Base-by-base conservation (phyloP, 2,329 filamentous ascomycete genomes). In the Colletotrichum australisinense region DNA sequence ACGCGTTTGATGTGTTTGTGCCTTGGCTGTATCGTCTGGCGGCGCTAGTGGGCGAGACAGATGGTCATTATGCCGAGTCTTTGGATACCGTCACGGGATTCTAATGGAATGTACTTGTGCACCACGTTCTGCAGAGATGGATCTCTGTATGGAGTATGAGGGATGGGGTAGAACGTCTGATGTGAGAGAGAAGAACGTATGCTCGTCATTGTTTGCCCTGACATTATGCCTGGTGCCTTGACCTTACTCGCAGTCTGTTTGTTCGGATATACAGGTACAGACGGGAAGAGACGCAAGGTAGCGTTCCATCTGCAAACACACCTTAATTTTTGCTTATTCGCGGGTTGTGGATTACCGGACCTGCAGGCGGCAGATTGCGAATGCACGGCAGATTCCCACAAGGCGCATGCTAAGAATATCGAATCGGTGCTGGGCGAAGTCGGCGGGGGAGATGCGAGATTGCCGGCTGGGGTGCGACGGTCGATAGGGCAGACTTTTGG, bases 361-460 rank as follows among this genome's bases (percentile, higher is more conserved):
- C 42, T 49, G 42, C 42, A 49, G 42, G n/a, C 42, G 42, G 55
- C 55, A 57, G 28, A n/a, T 28, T 57, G 16, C 14, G 19, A 42
- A 42, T 3, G 32, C 42, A 22, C 30, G 57, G 30, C 28, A 38
- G 24, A 19, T 57, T 14, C 32, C 30, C 9, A 26, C 9, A n/a
- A 19, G 16, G 16, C 26, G 16, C 9, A n/a, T 59, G n/a, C 46
- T 16, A 9, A 26, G 26, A 42, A 64, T 53, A 42, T 63, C 42
- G 24, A 28, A n/a, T 69, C 22, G 26, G 52, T 14, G 2, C 35
- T 62, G 16, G 38, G 19, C 22, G 26, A 46, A 42, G 9, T 35
- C 19, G 49, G 58, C 52, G 67, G 67, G 67, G 67, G 67, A 14
- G 57, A 63, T 68, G 58, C 66, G 66, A 68, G 57, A 56, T 63